Percentiles rank a stretch among this genome's conserved stretches.
These are phyloP conservation scores for Cucurbita pepo DNA, from an alignment of 306 rosid species.

Conservation along the genomic window DNA sequence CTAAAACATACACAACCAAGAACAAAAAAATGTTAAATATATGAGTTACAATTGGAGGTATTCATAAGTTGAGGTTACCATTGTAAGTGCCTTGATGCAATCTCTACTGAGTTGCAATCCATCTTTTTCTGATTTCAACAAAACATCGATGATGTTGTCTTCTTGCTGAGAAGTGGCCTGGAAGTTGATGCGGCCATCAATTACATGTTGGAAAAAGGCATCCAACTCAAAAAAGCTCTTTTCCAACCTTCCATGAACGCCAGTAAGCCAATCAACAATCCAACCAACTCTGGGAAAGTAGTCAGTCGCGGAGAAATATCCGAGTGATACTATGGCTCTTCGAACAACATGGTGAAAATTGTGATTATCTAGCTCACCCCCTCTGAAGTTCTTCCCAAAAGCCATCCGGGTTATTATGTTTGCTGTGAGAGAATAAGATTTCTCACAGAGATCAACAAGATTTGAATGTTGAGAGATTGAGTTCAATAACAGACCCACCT, in stretches of 20 bases:
- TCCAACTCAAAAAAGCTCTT: conserved; percentile 25
- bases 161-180: neutral
- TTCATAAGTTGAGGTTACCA: conserved; percentile 1
- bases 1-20: neutral
- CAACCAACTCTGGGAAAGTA: conserved; percentile 15
- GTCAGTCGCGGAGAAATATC: conserved; percentile 14
- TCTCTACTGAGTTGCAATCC: neutral
- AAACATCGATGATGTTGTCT: conserved; percentile 15
- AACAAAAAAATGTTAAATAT: too few relatives aligned
- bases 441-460: neutral
- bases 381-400: conserved; percentile 7
- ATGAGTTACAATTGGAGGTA: too few relatives aligned
- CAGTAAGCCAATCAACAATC: conserved; percentile 21
- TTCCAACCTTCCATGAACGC: conserved; percentile 13
- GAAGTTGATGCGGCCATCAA: conserved; percentile 13
- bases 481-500: neutral
- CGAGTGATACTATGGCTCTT: conserved; percentile 5
- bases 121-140: conserved; percentile 3
- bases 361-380: neutral
- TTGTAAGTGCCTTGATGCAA: conserved; percentile 25
- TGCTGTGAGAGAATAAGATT: neutral
- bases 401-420: neutral
- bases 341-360: conserved; percentile 3
- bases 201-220: conserved; percentile 7
- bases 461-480: neutral